Evolutionary conservation across 1,284 basidiomycete genomes (phyloP), one percentile per base, ranked within the genome.

Genomic region (Cutaneotrichosporon daszewskae): DNA sequence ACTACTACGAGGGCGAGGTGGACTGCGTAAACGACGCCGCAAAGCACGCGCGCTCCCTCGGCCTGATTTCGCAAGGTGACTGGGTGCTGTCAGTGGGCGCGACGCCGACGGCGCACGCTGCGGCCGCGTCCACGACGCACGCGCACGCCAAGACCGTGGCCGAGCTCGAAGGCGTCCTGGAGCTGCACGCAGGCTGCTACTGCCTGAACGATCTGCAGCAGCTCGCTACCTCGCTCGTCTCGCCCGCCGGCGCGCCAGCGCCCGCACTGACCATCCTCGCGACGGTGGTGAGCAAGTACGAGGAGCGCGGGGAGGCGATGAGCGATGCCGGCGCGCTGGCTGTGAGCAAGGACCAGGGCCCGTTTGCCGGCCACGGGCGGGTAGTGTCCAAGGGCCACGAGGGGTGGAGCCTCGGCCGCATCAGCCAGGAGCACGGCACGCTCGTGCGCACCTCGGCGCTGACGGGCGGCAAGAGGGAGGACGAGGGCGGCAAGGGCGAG

Each of bases 171-270:
- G 37, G 25, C 9, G 33, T 32, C 49, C 72, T 87, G 14, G 85
- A 87, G 64, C 62, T 87, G 25, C 86, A 88, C 66, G 87, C 86
- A 38, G 83, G 60, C 32, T 55, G 88, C 67, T 92, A 91, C 60
- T 82, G 85, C 3, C 77, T 89, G 69, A 75, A 85, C 42, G 88
- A 91, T 67, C 74, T 89, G 32, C 88, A 91, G 67, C 87, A 91
- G 64, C 72, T 83, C 47, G 77, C 84, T 49, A 91, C 88, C 0
- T 75, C 75, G 6, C 69, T 89, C 41, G 76, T 88, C 32, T 69
- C 77, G 13, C 29, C 29, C 13, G 33, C 42, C 20, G 20, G 19
- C 7, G 27, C 36, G 9, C 32, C 41, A 12, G 13, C 8, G 9
- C 14, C 27, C 6, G 76, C 87, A 3, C 79, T 87, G 49, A 73